These are phyloP conservation scores for Penicillium sp. DNA, from an alignment of 2,329 filamentous ascomycete genomes.

Conservation along the genomic window DNA sequence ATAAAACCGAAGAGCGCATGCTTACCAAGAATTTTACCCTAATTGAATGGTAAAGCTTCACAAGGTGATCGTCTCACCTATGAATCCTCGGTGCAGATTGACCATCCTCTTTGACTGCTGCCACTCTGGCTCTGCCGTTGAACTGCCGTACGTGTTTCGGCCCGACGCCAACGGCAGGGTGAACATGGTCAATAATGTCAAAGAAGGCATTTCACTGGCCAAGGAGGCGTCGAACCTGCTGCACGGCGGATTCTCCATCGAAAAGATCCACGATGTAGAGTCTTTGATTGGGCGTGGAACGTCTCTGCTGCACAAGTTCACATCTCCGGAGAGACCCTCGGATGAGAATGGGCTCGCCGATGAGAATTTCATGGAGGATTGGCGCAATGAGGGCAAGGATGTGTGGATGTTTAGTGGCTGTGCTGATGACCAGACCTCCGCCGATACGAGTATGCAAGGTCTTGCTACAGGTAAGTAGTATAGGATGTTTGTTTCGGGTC, in stretches of 20 bases:
- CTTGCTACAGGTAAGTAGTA: constrained; percentile 30
- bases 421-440: constrained; percentile 54
- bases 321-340: constrained; percentile 50
- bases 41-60: constrained; percentile 41
- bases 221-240: constrained; percentile 54
- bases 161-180: constrained; percentile 59
- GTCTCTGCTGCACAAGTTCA: neutral
- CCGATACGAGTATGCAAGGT: constrained; percentile 51
- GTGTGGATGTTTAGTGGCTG: constrained; percentile 57
- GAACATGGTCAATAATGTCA: constrained; percentile 57
- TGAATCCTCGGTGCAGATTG: constrained; percentile 54
- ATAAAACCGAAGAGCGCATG: neutral
- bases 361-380: constrained; percentile 50
- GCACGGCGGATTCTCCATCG: constrained; percentile 19
- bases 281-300: neutral
- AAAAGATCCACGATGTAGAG: neutral
- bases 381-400: constrained; percentile 48
- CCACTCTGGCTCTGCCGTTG: constrained; percentile 61
- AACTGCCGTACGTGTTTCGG: constrained; percentile 61
- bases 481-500: neutral
- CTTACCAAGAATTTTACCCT: neutral
- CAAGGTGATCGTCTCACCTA: constrained; percentile 52
- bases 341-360: constrained; percentile 47
- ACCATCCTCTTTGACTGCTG: constrained; percentile 64
- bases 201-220: constrained; percentile 53